A percentile compares a stretch with the other conserved stretches of the same genome.
phyloP scores from a whole-genome alignment of 2,329 filamentous ascomycete species.

The Arthrobotrys sphaeroides region DNA sequence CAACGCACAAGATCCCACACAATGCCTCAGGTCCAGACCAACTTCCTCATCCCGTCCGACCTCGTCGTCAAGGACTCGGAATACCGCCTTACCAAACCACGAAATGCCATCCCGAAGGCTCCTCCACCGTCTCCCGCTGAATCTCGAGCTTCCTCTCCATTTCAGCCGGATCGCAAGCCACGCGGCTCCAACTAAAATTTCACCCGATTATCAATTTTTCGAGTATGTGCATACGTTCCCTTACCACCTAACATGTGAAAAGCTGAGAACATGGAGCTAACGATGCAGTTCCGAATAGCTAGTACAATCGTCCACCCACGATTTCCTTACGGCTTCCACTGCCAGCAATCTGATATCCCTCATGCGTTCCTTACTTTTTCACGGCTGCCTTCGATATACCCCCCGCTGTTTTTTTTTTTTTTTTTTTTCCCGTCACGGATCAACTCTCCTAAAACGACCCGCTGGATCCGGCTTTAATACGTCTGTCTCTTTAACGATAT shows the following conservation, averaged over 20 bases:
- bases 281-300: neutral
- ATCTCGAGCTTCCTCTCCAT: slow-evolving; percentile 53
- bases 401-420: no score
- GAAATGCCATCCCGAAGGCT: slow-evolving; percentile 45
- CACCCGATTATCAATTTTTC: neutral
- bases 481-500: slow-evolving; percentile 23
- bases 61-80: slow-evolving; percentile 54
- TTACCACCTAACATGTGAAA: neutral
- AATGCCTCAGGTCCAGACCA: slow-evolving; percentile 54
- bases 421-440: slow-evolving; percentile 38
- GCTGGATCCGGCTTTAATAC: slow-evolving; percentile 53
- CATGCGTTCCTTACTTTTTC: slow-evolving; percentile 31
- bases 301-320: slow-evolving; percentile 5
- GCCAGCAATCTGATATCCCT: slow-evolving; percentile 52
- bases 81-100: slow-evolving; percentile 50
- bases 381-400: slow-evolving; percentile 46
- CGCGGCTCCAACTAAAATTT: slow-evolving; percentile 29
- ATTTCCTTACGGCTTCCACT: slow-evolving; percentile 19
- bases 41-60: slow-evolving; percentile 53
- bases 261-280: neutral
- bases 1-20: slow-evolving; percentile 29
- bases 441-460: slow-evolving; percentile 43
- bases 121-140: slow-evolving; percentile 50
- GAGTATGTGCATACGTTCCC: neutral
- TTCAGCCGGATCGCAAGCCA: slow-evolving; percentile 52